Percentiles rank a stretch among this genome's conserved stretches.
phyloP scores from a whole-genome alignment of 768 basidiomycete genomes.

The Dentipellis sp. region DNA sequence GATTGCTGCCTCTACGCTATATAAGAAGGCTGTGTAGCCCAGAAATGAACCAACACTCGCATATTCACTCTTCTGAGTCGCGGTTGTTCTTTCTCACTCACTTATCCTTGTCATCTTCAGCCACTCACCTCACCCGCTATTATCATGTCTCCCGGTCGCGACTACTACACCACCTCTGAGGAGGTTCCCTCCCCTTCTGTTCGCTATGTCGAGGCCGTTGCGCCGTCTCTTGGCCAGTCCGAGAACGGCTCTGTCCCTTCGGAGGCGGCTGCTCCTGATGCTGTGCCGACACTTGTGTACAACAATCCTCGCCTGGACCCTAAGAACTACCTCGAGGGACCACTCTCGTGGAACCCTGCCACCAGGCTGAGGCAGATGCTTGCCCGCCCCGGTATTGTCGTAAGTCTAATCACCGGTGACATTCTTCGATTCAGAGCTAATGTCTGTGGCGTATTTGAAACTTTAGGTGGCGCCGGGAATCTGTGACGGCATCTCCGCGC shows the following conservation, averaged over 20 bases:
- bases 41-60: not conserved
- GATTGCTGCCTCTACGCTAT: not conserved
- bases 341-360: constrained; percentile 57
- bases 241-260: not conserved
- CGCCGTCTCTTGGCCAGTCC: not conserved
- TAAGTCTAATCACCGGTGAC: constrained; percentile 24
- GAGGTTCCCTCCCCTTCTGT: not conserved
- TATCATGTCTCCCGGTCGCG: not conserved
- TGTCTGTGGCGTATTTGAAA: not conserved
- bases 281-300: constrained; percentile 27
- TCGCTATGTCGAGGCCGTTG: not conserved
- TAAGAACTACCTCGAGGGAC: constrained; percentile 58
- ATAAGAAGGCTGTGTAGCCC: not conserved
- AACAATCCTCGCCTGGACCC: constrained; percentile 65
- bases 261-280: not conserved
- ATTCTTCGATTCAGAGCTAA: not conserved
- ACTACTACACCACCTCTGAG: not conserved
- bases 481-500: constrained; percentile 72
- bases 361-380: constrained; percentile 54
- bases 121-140: not conserved
- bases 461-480: constrained; percentile 65
- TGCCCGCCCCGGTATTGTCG: constrained; percentile 64
- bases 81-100: no score
- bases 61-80: not conserved
- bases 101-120: not conserved